Percentiles rank a stretch among this genome's conserved stretches.
These are phyloP conservation scores for Phaseolus lunatus DNA, from an alignment of 306 rosid genomes.

Conservation along the genomic window DNA sequence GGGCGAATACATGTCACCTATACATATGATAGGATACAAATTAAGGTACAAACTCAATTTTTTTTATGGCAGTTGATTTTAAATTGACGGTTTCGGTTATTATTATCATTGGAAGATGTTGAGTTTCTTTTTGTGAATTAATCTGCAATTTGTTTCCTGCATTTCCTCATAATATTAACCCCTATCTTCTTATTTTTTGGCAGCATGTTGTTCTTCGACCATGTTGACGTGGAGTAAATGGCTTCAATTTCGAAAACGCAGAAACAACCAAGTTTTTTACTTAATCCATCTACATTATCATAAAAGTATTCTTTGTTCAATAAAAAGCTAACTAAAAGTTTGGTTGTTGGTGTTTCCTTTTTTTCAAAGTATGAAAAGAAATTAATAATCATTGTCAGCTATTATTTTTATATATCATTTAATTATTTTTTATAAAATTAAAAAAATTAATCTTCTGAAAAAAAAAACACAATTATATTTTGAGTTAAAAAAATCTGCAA, in stretches of 20 bases:
- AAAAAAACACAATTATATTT: too few relatives aligned
- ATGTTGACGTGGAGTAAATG: slow-evolving; percentile 47
- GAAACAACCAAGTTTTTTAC: slow-evolving; percentile 5
- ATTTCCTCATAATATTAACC: slow-evolving; percentile 24
- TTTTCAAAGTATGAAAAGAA: background rate
- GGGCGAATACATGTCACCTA: slow-evolving; percentile 78
- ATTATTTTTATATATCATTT: background rate
- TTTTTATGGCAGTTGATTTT: slow-evolving; percentile 32
- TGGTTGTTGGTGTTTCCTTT: background rate
- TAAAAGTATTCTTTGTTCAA: background rate
- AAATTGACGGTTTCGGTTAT: slow-evolving; percentile 11
- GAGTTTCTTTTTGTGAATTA: slow-evolving; percentile 7
- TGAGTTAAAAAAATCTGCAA: too few relatives aligned
- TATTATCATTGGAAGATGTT: slow-evolving; percentile 7
- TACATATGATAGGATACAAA: slow-evolving; percentile 82
- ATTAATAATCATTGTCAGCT: background rate
- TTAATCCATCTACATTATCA: background rate
- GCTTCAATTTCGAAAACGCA: slow-evolving; percentile 30
- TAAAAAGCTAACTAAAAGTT: background rate
- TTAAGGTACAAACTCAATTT: slow-evolving; percentile 66
- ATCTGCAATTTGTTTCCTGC: slow-evolving; percentile 19
- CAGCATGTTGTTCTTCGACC: slow-evolving; percentile 82
- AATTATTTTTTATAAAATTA: background rate
- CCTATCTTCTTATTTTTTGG: slow-evolving; percentile 36
- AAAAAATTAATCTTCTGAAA: too few relatives aligned